phyloP scores from a whole-genome alignment of 331 rosid genomes.

The Telfairia occidentalis region DNA sequence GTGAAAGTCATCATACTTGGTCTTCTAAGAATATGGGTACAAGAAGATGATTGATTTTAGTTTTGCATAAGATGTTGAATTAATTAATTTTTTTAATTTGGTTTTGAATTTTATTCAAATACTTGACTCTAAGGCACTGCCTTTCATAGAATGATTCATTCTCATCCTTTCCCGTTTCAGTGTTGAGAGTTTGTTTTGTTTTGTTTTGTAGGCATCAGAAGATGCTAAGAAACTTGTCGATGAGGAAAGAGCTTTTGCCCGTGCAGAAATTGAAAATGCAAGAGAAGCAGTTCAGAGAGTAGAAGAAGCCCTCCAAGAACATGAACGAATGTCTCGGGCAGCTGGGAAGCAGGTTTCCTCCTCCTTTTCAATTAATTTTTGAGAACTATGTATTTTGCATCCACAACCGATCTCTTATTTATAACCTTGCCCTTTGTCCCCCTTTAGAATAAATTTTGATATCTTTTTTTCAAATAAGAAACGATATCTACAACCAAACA shows the following conservation, averaged over 20 bases:
- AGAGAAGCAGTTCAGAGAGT: constrained; percentile 90
- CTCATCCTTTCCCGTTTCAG: neutral
- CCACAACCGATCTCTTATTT: neutral
- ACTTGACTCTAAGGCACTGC: neutral
- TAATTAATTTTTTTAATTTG: neutral
- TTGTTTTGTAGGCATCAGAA: constrained; percentile 67
- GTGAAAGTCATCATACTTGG: neutral
- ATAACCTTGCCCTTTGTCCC: too few relatives aligned
- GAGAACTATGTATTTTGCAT: neutral
- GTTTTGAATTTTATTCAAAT: neutral
- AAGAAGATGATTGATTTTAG: neutral
- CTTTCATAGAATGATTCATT: neutral
- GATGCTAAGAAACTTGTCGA: constrained; percentile 84
- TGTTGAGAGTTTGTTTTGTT: constrained; percentile 18
- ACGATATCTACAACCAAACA: neutral
- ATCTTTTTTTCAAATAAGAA: neutral
- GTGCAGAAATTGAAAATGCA: constrained; percentile 82
- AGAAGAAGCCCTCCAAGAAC: constrained; percentile 78
- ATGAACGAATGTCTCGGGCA: constrained; percentile 53
- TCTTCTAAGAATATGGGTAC: neutral
- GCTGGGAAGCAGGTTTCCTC: constrained; percentile 67
- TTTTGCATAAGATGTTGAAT: neutral
- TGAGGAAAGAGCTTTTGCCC: constrained; percentile 92
- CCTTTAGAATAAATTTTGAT: neutral
- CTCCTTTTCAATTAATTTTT: constrained; percentile 4